phyloP scores from a whole-genome alignment of 2,329 filamentous ascomycete genomes.

The Fusarium burgessii region DNA sequence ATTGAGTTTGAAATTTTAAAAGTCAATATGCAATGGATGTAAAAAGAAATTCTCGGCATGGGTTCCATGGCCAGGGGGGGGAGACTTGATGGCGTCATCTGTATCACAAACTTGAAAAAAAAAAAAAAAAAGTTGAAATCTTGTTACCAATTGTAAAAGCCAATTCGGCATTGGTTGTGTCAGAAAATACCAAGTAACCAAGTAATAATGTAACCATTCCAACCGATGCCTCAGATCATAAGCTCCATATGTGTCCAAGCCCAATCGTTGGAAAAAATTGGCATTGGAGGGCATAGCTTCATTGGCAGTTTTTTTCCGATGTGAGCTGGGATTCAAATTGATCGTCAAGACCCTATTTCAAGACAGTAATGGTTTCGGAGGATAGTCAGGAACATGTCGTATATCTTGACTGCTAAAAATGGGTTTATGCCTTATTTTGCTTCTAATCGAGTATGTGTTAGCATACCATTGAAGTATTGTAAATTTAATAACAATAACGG shows the following conservation, averaged over 20 bases:
- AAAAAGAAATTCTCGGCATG: neutral
- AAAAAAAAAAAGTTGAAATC: neutral
- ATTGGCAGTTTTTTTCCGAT: conserved; percentile 44
- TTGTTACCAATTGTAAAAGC: neutral
- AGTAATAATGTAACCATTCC: neutral
- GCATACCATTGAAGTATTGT: neutral
- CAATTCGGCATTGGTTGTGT: neutral
- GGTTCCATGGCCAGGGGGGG: conserved; percentile 3
- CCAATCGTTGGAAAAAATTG: conserved; percentile 19
- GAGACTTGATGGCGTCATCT: conserved; percentile 38
- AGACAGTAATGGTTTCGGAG: conserved; percentile 31
- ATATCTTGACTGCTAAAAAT: conserved; percentile 32
- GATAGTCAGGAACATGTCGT: conserved; percentile 46
- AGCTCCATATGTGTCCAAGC: conserved; percentile 22
- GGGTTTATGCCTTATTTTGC: neutral
- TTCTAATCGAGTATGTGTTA: neutral
- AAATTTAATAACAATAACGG: neutral
- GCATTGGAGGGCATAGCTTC: conserved; percentile 21
- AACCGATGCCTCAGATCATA: conserved; percentile 8
- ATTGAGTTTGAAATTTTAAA: neutral
- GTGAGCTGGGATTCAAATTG: conserved; percentile 31
- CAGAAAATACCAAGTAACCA: neutral
- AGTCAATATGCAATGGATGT: conserved; percentile 13
- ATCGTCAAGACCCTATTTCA: conserved; percentile 42
- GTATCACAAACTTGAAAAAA: conserved; percentile 15